Evolutionary conservation across 225 moss, liverwort and hornwort genomes (phyloP), one percentile per base, ranked within the genome.

Genomic region (Pseudisothecium myosuroides): DNA sequence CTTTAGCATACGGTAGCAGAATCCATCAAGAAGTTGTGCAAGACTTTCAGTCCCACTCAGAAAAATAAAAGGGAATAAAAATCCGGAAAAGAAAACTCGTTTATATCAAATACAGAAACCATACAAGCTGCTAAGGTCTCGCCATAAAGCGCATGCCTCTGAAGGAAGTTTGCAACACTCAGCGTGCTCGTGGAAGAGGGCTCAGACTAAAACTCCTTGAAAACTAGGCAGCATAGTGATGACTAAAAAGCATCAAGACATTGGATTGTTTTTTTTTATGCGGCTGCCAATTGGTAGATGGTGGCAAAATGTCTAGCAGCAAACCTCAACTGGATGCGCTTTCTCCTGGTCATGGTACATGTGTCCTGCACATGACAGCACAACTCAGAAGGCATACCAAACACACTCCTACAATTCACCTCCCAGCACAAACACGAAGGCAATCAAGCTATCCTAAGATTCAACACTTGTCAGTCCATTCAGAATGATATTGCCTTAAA

Each of bases 301-400:
- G 47, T 67, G 79, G 80, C 81, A 90, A 90, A 55, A 76, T 76
- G 55, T 89, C 81, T 78, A 84, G 80, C 80, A 80, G 90, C 77
- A 77, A 90, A 90, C 88, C 86, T 86, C 88, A 52, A 54, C 36
- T 59, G 52, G 67, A 76, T 82, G 86, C 63, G 69, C 80, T 67
- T 66, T 47, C 86, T 92, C 76, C 81, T 84, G 47, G 61, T 90
- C 89, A 87, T 87, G 62, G 68, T 89, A 89, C 89, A 92, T 76
- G 36, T 87, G 75, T 69, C 89, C 89, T 92, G 90, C 90, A 85
- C 76, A 84, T 80, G 39, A 64, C n/a, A 90, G 45, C 45, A 84
- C 39, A 56, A 89, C 56, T 90, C 49, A 89, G 87, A 87, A 86
- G 45, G 58, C 24, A 84, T 56, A 85, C 31, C 43, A 72, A 74